Percentiles rank a stretch among this genome's conserved stretches.
These are phyloP conservation scores for Spergularia marina DNA, from an alignment of 148 eudicot genomes.

Conservation along the genomic window DNA sequence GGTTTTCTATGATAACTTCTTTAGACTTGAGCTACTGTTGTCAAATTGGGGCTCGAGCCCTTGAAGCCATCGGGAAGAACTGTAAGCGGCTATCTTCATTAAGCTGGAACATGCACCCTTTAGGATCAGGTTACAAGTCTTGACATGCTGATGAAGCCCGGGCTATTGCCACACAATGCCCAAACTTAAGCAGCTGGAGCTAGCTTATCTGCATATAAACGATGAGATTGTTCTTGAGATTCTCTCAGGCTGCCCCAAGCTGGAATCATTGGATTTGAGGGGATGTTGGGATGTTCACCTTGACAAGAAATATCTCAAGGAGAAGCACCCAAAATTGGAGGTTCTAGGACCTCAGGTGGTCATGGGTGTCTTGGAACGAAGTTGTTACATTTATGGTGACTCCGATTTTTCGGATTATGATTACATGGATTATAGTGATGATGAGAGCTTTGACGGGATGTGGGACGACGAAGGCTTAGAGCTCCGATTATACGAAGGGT, in stretches of 20 bases:
- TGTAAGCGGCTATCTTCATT: slow-evolving; percentile 52
- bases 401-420: slow-evolving; percentile 59
- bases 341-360: slow-evolving; percentile 58
- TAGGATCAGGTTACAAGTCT: slow-evolving; percentile 28
- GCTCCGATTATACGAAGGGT: slow-evolving; percentile 39
- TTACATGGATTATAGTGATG: slow-evolving; percentile 51
- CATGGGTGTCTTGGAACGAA: slow-evolving; percentile 43
- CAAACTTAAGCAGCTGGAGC: slow-evolving; percentile 59
- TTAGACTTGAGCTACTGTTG: slow-evolving; percentile 65
- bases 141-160: slow-evolving; percentile 63
- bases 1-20: slow-evolving; percentile 38
- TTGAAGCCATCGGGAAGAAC: slow-evolving; percentile 62
- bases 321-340: slow-evolving; percentile 45
- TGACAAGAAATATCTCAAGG: slow-evolving; percentile 43
- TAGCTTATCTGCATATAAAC: slow-evolving; percentile 52
- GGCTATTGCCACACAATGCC: slow-evolving; percentile 69
- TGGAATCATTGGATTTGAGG: slow-evolving; percentile 61
- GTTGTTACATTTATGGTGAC: slow-evolving; percentile 39
- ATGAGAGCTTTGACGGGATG: slow-evolving; percentile 55
- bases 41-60: slow-evolving; percentile 41
- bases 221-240: slow-evolving; percentile 49
- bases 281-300: slow-evolving; percentile 74
- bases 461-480: slow-evolving; percentile 55
- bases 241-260: slow-evolving; percentile 44
- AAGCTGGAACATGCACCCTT: slow-evolving; percentile 70